phyloP scores from a whole-genome alignment of 306 rosid genomes.

The Corylus heterophylla region DNA sequence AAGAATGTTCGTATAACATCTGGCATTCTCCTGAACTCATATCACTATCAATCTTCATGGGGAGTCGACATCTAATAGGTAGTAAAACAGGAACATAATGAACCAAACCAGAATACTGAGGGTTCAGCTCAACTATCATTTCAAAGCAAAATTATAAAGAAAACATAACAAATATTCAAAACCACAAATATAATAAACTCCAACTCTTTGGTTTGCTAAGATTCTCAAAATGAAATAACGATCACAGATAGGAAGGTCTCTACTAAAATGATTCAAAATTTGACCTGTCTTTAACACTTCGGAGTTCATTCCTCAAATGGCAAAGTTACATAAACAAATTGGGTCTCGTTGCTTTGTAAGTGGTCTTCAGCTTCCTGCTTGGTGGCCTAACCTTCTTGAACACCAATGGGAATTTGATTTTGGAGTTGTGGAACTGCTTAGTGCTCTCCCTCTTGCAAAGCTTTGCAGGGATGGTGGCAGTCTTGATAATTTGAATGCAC shows the following conservation, averaged over 20 bases:
- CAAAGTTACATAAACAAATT: constrained; percentile 76
- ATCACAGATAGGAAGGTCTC: constrained; percentile 2
- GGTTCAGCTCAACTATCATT: too few relatives aligned
- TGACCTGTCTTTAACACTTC: constrained; percentile 1
- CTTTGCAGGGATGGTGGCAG: constrained; percentile 76
- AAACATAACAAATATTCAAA: constrained; percentile 7
- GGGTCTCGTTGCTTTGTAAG: constrained; percentile 87
- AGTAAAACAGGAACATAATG: too few relatives aligned
- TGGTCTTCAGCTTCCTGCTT: constrained; percentile 80
- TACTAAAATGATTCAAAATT: constrained; percentile 15
- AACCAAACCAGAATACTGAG: not conserved
- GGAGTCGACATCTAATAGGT: too few relatives aligned
- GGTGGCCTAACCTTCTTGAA: constrained; percentile 86
- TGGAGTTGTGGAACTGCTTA: constrained; percentile 83
- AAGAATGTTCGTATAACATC: too few relatives aligned
- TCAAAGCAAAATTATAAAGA: not conserved
- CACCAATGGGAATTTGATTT: constrained; percentile 89
- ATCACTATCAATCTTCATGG: too few relatives aligned
- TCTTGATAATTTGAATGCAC: constrained; percentile 88
- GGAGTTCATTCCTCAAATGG: constrained; percentile 15
- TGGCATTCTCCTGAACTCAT: too few relatives aligned
- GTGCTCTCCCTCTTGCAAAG: constrained; percentile 95
- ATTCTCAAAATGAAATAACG: constrained; percentile 3
- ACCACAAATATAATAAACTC: constrained; percentile 1
- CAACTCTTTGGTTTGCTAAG: constrained; percentile 1